A percentile compares a stretch with the other conserved stretches of the same genome.
These are phyloP conservation scores for Ustilago curta DNA, from an alignment of 1,284 basidiomycete species.

Conservation along the genomic window DNA sequence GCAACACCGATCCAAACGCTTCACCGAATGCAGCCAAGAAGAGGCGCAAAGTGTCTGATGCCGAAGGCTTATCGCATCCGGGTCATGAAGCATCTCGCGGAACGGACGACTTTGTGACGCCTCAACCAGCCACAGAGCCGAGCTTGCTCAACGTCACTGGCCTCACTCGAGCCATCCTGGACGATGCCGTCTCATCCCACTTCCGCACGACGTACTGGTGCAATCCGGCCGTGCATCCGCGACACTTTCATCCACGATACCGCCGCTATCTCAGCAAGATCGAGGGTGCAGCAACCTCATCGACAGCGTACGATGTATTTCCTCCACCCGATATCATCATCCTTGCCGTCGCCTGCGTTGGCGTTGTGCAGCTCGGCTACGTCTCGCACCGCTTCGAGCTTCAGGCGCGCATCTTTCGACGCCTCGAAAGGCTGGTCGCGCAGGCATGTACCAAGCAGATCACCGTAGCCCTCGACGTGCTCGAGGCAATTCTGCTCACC, in stretches of 20 bases:
- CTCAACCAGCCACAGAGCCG: conserved; percentile 15
- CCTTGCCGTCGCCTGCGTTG: conserved; percentile 40
- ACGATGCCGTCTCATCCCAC: conserved; percentile 33
- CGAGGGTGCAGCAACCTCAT: conserved; percentile 24
- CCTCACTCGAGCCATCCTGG: conserved; percentile 35
- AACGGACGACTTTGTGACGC: conserved; percentile 17
- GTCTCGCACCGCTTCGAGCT: conserved; percentile 36
- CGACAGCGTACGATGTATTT: conserved; percentile 15
- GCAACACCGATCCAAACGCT: background rate
- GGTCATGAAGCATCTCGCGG: too few species aligned
- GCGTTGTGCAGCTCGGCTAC: conserved; percentile 33
- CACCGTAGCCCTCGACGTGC: conserved; percentile 33
- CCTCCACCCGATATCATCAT: conserved; percentile 38
- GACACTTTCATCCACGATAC: conserved; percentile 41
- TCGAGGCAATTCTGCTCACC: conserved; percentile 40
- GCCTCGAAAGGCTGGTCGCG: conserved; percentile 36
- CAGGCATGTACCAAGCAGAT: conserved; percentile 35
- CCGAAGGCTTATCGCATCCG: background rate
- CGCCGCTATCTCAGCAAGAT: conserved; percentile 25
- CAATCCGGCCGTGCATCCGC: conserved; percentile 35
- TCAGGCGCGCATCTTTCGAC: conserved; percentile 42
- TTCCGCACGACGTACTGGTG: conserved; percentile 43
- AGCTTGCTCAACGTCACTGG: conserved; percentile 36
- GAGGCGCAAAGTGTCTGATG: conserved; percentile 33
- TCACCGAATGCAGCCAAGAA: conserved; percentile 9